Conservation (phyloP, 2,329 filamentous ascomycete genomes). For the Cadophora sp. region DNA sequence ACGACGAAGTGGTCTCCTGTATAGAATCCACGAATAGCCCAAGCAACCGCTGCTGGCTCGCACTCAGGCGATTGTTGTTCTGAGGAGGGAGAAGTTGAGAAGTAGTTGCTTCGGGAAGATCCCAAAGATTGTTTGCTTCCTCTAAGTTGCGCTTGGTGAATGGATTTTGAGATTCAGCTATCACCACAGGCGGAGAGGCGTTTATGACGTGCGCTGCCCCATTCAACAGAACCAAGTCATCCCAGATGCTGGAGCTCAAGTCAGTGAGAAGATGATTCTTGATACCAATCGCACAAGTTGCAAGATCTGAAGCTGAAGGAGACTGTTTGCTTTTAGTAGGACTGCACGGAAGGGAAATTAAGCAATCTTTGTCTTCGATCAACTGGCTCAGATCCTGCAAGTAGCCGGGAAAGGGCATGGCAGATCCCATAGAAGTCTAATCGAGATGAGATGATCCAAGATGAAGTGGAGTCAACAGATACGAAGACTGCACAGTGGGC, state of each 20-base stretch:
- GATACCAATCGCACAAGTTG: constrained; percentile 8
- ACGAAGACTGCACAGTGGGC: neutral
- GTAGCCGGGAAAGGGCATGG: constrained; percentile 24
- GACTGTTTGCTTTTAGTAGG: constrained; percentile 4
- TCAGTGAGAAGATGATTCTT: constrained; percentile 5
- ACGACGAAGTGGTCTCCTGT: neutral
- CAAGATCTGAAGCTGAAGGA: constrained; percentile 4
- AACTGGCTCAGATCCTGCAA: constrained; percentile 31
- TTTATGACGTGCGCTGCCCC: neutral
- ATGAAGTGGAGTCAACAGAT: neutral
- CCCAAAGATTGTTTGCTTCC: neutral
- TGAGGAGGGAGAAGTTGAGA: neutral
- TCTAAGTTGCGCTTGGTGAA: neutral
- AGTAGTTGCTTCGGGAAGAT: neutral
- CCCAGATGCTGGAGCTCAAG: constrained; percentile 14
- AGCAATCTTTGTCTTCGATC: constrained; percentile 31
- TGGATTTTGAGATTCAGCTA: neutral
- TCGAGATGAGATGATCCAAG: neutral
- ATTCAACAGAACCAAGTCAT: neutral
- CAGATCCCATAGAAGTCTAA: neutral
- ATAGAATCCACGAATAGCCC: neutral
- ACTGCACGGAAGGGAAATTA: constrained; percentile 29
- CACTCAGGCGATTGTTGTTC: neutral
- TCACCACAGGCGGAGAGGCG: neutral
- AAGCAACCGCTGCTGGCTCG: neutral